These are phyloP conservation scores for Quercus gilva DNA, from an alignment of 306 rosid species.

Conservation along the genomic window DNA sequence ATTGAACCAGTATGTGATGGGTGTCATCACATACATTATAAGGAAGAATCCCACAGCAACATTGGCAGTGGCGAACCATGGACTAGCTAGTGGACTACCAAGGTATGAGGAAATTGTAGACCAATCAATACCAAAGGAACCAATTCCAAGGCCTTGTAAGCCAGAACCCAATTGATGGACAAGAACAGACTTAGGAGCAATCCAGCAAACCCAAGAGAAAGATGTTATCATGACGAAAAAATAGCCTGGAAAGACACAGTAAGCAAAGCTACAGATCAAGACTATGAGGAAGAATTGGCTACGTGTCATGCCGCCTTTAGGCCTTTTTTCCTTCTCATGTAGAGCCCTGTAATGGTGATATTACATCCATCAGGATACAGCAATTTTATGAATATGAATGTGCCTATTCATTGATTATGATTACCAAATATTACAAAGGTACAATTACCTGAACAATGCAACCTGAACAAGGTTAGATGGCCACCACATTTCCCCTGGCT, in stretches of 20 bases:
- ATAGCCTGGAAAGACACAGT: slow-evolving; percentile 70
- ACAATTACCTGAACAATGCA: slow-evolving; percentile 57
- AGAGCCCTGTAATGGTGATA: slow-evolving; percentile 53
- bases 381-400: neutral
- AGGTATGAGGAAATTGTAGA: slow-evolving; percentile 65
- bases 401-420: neutral
- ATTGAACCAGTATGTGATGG: slow-evolving; percentile 49
- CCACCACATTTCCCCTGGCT: slow-evolving; percentile 90
- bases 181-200: slow-evolving; percentile 53
- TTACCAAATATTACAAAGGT: neutral
- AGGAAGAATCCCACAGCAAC: slow-evolving; percentile 53
- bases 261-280: slow-evolving; percentile 49
- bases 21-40: slow-evolving; percentile 71
- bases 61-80: slow-evolving; percentile 79
- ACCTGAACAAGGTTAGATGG: slow-evolving; percentile 77
- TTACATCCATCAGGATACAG: neutral
- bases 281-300: slow-evolving; percentile 62
- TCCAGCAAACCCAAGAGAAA: slow-evolving; percentile 80
- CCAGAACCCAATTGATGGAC: slow-evolving; percentile 82
- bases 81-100: slow-evolving; percentile 78
- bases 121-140: slow-evolving; percentile 70
- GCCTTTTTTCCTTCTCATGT: slow-evolving; percentile 60
- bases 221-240: slow-evolving; percentile 49
- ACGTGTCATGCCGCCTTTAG: slow-evolving; percentile 48
- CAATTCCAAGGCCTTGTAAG: slow-evolving; percentile 65